Evolutionary conservation across 768 basidiomycete genomes (phyloP).

Genomic region (Mycena leptocephala): DNA sequence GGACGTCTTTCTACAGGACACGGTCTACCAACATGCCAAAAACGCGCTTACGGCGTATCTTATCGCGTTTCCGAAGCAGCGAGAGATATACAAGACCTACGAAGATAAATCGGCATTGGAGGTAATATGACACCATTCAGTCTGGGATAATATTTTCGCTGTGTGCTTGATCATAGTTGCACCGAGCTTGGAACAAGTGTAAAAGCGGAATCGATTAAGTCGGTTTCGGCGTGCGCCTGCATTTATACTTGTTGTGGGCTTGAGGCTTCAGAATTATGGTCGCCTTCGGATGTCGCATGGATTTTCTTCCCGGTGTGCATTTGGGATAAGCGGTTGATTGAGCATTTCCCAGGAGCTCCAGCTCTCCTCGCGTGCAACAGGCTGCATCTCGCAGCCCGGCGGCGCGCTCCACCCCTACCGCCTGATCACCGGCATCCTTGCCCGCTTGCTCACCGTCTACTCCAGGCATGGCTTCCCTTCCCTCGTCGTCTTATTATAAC

Average conservation of each 20-base stretch:
- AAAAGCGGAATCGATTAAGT: no score
- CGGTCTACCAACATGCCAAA: slow-evolving; percentile 61
- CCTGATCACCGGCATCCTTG: slow-evolving; percentile 73
- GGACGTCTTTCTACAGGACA: slow-evolving; percentile 68
- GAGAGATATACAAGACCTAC: slow-evolving; percentile 50
- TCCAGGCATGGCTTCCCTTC: slow-evolving; percentile 43
- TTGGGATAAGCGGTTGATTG: not conserved
- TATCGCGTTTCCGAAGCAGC: slow-evolving; percentile 68
- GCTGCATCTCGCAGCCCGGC: slow-evolving; percentile 68
- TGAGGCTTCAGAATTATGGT: not conserved
- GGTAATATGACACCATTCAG: slow-evolving; percentile 35
- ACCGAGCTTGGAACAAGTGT: not conserved
- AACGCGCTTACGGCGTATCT: slow-evolving; percentile 61
- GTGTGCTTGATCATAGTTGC: not conserved
- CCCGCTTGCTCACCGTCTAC: slow-evolving; percentile 67
- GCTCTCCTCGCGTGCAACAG: slow-evolving; percentile 61
- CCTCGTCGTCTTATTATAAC: not conserved
- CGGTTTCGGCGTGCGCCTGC: no score
- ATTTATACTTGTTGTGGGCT: not conserved
- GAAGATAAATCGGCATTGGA: slow-evolving; percentile 48
- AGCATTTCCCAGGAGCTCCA: slow-evolving; percentile 60
- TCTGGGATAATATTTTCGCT: no score
- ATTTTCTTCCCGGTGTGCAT: no score
- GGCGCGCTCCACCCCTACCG: slow-evolving; percentile 83
- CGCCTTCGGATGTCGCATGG: not conserved